Evolutionary conservation across 805 yeast genomes (phyloP).

Genomic region (Nakazawaea anatomiae): DNA sequence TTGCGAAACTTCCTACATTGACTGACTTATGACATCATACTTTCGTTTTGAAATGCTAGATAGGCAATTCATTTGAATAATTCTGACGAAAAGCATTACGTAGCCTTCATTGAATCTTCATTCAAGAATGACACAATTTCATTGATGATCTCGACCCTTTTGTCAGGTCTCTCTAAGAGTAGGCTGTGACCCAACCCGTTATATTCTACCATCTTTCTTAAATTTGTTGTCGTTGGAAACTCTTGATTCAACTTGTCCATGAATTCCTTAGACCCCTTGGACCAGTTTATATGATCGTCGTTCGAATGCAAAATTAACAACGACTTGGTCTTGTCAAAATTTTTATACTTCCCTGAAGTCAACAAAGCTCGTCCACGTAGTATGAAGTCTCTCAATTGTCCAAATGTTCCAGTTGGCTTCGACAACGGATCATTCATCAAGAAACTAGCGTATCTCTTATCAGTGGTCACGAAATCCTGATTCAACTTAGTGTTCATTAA

Average conservation of each 20-base stretch:
- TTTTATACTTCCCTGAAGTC: constrained; percentile 25
- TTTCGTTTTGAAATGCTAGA: too few species aligned
- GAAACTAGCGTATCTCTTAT: constrained; percentile 39
- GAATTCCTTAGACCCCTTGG: constrained; percentile 39
- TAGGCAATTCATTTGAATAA: too few species aligned
- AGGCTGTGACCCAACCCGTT: constrained; percentile 38
- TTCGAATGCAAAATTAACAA: constrained; percentile 57
- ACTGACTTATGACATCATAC: not conserved
- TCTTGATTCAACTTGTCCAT: constrained; percentile 24
- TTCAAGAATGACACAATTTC: constrained; percentile 37
- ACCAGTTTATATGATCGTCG: constrained; percentile 56
- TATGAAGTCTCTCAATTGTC: constrained; percentile 55
- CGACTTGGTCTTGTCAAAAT: constrained; percentile 33
- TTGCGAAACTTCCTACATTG: not conserved
- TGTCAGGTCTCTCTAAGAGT: constrained; percentile 38
- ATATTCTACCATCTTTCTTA: constrained; percentile 16
- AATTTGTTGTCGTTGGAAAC: constrained; percentile 14
- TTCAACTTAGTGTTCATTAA: constrained; percentile 50
- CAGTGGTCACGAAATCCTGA: constrained; percentile 48
- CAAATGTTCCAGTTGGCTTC: constrained; percentile 48
- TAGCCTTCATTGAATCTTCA: not conserved
- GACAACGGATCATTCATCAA: constrained; percentile 31
- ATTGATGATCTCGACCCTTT: constrained; percentile 27
- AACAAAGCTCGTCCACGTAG: constrained; percentile 52
- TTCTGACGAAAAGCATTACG: too few species aligned